These are phyloP conservation scores for Myriosclerotinia scirpicola DNA, from an alignment of 2,329 filamentous ascomycete species.

Conservation along the genomic window DNA sequence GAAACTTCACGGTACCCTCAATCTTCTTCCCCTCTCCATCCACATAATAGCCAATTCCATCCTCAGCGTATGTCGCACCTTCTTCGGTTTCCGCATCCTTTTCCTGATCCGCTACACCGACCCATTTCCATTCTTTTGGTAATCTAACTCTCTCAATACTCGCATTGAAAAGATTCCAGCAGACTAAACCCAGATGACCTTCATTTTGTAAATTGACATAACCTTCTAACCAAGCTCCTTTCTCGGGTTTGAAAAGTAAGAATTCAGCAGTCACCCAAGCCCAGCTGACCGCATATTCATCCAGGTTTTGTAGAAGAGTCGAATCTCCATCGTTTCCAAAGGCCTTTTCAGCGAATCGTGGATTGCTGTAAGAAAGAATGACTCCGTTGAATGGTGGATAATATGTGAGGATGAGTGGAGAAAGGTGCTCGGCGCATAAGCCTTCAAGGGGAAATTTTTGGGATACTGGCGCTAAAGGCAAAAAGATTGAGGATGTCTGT, in stretches of 20 bases:
- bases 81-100: constrained; percentile 41
- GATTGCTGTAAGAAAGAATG: constrained; percentile 71
- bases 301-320: constrained; percentile 54
- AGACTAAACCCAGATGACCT: constrained; percentile 83
- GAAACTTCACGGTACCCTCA: constrained; percentile 69
- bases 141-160: constrained; percentile 76
- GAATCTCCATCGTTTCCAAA: constrained; percentile 52
- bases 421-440: constrained; percentile 71
- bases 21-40: constrained; percentile 69
- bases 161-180: constrained; percentile 89
- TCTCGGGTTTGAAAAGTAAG: constrained; percentile 74
- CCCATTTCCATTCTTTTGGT: constrained; percentile 78
- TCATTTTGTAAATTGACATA: constrained; percentile 84
- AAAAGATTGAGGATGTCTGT: constrained; percentile 78
- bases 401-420: constrained; percentile 74
- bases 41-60: constrained; percentile 71
- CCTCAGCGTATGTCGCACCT: constrained; percentile 49
- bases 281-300: constrained; percentile 85
- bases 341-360: constrained; percentile 61
- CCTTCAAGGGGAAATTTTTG: constrained; percentile 70
- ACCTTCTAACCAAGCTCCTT: constrained; percentile 74
- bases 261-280: constrained; percentile 88
- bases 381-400: constrained; percentile 71
- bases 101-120: constrained; percentile 49
- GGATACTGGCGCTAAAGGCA: constrained; percentile 70